Conservation (phyloP, 1,139 yeast species). For the Saccharomyces pastorianus region DNA sequence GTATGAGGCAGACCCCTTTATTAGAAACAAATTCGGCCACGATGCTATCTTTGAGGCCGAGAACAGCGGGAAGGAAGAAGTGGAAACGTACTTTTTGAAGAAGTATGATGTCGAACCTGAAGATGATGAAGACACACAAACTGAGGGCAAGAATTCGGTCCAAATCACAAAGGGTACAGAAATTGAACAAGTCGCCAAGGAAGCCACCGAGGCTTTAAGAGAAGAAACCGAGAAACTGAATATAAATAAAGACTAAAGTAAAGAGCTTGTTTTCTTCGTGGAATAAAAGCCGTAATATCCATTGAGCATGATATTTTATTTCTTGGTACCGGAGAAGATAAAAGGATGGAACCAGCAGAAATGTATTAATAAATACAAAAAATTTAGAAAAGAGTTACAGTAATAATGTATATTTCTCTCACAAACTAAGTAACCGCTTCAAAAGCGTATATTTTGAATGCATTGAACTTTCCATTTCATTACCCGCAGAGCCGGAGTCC, state of each 20-base stretch:
- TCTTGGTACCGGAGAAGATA: background rate
- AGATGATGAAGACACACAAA: slow-evolving; percentile 38
- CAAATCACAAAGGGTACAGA: slow-evolving; percentile 35
- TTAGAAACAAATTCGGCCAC: slow-evolving; percentile 65
- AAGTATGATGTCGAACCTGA: slow-evolving; percentile 66
- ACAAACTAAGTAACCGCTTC: background rate
- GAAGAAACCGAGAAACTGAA: slow-evolving; percentile 19
- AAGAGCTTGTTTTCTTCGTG: background rate
- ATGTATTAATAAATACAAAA: background rate
- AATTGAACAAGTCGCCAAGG: slow-evolving; percentile 36
- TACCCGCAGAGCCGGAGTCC: slow-evolving; percentile 56
- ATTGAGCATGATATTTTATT: background rate
- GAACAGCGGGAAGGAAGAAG: slow-evolving; percentile 53
- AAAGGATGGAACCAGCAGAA: background rate
- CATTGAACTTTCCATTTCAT: background rate
- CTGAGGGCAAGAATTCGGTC: slow-evolving; percentile 26
- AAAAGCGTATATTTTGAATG: background rate
- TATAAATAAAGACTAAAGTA: slow-evolving; percentile 4
- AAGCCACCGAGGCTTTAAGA: slow-evolving; percentile 31
- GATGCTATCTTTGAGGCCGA: slow-evolving; percentile 90
- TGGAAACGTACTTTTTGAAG: slow-evolving; percentile 64
- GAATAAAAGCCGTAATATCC: background rate
- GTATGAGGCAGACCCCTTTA: slow-evolving; percentile 72
- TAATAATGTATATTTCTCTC: background rate
- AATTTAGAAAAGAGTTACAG: background rate